Conservation (phyloP, 176 grass and related monocot species). For the Zea luxurians region DNA sequence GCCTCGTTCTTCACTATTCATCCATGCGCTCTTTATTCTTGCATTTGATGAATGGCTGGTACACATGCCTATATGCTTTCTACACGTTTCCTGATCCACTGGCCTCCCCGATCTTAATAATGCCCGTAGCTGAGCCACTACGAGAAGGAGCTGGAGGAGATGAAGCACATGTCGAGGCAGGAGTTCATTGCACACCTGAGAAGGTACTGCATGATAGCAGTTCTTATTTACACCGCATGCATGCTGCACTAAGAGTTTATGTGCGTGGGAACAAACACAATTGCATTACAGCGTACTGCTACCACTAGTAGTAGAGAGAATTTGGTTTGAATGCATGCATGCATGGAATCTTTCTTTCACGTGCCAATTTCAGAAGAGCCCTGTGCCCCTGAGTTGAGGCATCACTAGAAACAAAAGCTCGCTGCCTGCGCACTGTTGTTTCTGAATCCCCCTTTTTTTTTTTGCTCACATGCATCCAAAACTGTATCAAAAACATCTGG, state of each 20-base stretch:
- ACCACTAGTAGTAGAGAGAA: background rate
- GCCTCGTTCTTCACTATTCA: background rate
- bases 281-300: no score
- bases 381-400: background rate
- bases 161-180: conserved; percentile 85
- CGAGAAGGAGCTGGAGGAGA: conserved; percentile 82
- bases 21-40: background rate
- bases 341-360: conserved; percentile 35
- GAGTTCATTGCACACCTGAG: conserved; percentile 87
- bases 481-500: conserved; percentile 27
- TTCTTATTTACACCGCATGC: background rate
- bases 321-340: background rate
- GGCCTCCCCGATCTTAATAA: no score
- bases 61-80: background rate
- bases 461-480: conserved; percentile 36
- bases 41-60: background rate
- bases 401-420: conserved; percentile 30
- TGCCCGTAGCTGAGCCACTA: conserved; percentile 59
- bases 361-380: background rate
- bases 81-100: background rate
- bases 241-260: no score
- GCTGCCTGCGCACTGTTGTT: conserved; percentile 1
- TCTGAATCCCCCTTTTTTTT: background rate
- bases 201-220: conserved; percentile 47
- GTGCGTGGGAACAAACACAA: background rate